phyloP scores from a whole-genome alignment of 345 rosid species.

The Angophora floribunda region DNA sequence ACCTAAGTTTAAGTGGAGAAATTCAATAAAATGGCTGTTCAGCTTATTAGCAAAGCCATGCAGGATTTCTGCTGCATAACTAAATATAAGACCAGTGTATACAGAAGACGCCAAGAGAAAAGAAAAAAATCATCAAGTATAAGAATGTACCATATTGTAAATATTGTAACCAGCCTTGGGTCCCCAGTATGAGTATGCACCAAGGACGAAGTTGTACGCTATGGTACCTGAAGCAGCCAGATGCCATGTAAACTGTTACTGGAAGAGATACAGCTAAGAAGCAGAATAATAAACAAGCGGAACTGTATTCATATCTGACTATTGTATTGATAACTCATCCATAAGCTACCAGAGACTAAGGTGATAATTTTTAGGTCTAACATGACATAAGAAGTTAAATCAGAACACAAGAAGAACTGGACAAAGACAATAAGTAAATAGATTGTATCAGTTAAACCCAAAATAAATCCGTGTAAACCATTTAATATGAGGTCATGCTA shows the following conservation, averaged over 20 bases:
- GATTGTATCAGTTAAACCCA: background rate
- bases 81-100: background rate
- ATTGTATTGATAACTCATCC: background rate
- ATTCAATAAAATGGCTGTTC: background rate
- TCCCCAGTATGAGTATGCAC: conserved; percentile 98
- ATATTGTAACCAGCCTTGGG: conserved; percentile 91
- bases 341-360: background rate
- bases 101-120: background rate
- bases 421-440: background rate
- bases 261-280: background rate
- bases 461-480: background rate
- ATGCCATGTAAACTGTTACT: background rate
- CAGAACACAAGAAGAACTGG: background rate
- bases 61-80: background rate
- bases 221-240: conserved; percentile 47
- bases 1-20: background rate
- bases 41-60: background rate
- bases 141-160: conserved; percentile 63
- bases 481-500: background rate
- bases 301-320: background rate
- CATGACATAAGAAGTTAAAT: background rate
- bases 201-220: conserved; percentile 85
- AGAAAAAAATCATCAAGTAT: background rate
- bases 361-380: background rate
- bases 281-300: background rate